Conservation (phyloP, 2,329 filamentous ascomycete genomes). For the Colletotrichum acutatum region DNA sequence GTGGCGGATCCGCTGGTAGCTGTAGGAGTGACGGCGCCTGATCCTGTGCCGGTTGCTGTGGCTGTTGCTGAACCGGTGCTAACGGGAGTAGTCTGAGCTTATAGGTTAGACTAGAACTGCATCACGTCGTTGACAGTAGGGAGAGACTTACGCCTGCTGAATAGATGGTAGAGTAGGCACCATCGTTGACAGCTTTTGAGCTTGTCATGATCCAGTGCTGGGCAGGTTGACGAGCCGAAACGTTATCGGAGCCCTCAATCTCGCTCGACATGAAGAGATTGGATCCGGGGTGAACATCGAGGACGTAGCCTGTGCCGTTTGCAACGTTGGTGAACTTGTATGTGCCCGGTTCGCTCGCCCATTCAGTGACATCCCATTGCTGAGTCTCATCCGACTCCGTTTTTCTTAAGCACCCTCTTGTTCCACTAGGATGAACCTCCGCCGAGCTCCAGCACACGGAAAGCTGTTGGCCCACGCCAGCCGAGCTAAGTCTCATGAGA, state of each 20-base stretch:
- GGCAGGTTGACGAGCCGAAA: conserved; percentile 40
- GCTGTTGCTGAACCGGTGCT: conserved; percentile 23
- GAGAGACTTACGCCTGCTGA: conserved; percentile 39
- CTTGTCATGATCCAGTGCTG: conserved; percentile 50
- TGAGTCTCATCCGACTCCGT: conserved; percentile 42
- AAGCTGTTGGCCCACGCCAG: conserved; percentile 44
- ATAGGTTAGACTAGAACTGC: background rate
- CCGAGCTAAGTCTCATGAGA: conserved; percentile 43
- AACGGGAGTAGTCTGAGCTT: background rate
- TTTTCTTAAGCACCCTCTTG: conserved; percentile 43
- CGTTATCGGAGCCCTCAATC: conserved; percentile 34
- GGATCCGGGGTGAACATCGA: conserved; percentile 46
- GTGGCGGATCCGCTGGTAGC: background rate
- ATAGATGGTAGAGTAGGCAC: conserved; percentile 47
- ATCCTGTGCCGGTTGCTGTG: conserved; percentile 1
- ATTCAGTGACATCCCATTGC: conserved; percentile 47
- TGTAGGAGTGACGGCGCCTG: background rate
- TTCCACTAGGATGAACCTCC: conserved; percentile 41
- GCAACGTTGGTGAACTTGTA: conserved; percentile 44
- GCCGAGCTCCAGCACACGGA: conserved; percentile 41
- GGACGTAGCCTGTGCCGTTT: conserved; percentile 45
- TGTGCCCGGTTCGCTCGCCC: conserved; percentile 36
- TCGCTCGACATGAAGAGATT: conserved; percentile 46
- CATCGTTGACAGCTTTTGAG: conserved; percentile 43
- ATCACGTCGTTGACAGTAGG: too few species aligned